Evolutionary conservation across 176 grass and related monocot species (phyloP).

Genomic region (Musa itinerans): DNA sequence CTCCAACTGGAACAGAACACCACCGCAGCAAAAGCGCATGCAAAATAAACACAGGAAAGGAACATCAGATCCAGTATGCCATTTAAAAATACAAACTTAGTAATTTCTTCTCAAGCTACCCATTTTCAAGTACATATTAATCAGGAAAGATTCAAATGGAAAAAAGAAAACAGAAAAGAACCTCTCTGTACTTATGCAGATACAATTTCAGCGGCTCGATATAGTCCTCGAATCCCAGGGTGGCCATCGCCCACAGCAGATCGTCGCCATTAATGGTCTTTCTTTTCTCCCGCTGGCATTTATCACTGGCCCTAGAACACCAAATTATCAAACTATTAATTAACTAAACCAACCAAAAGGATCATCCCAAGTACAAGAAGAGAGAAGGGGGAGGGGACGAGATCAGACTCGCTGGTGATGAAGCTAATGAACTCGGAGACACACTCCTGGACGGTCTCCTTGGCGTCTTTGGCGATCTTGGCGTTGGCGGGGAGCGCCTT

Average conservation of each 20-base stretch:
- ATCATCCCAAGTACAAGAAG: constrained; percentile 16
- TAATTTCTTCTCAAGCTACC: neutral
- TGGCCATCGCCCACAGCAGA: constrained; percentile 92
- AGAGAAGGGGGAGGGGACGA: neutral
- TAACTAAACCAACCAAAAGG: neutral
- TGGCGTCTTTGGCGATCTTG: constrained; percentile 99
- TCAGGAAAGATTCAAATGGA: neutral
- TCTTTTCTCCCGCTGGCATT: constrained; percentile 96
- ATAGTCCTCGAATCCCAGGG: constrained; percentile 94
- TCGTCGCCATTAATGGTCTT: constrained; percentile 98
- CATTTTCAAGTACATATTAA: neutral
- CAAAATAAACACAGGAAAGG: constrained; percentile 26
- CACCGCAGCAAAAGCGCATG: constrained; percentile 16
- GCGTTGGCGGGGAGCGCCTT: constrained; percentile 96
- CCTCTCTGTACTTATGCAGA: constrained; percentile 92
- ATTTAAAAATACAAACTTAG: neutral
- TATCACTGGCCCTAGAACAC: constrained; percentile 70
- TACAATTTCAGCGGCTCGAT: constrained; percentile 89
- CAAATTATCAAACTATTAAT: neutral
- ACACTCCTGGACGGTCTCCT: constrained; percentile 98
- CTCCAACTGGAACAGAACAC: constrained; percentile 58
- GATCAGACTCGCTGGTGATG: constrained; percentile 79
- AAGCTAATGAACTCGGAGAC: constrained; percentile 99
- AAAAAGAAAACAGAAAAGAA: constrained; percentile 17
- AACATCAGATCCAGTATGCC: constrained; percentile 24